Percentiles rank a stretch among this genome's conserved stretches.
These are phyloP conservation scores for Catunica adiposa DNA, from an alignment of 2,329 filamentous ascomycete genomes.

Conservation along the genomic window DNA sequence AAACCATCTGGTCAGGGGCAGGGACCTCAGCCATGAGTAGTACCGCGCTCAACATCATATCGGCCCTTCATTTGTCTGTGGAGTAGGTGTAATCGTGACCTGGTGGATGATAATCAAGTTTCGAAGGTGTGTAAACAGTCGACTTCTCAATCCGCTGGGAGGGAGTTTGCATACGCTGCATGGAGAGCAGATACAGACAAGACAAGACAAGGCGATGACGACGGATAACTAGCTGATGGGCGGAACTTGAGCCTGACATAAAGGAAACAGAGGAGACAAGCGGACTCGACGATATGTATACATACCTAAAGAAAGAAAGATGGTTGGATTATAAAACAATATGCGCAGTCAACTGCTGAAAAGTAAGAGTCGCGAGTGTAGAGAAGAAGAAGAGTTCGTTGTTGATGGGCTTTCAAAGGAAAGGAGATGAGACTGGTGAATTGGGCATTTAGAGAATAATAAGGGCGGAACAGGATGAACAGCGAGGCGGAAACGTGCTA, in stretches of 20 bases:
- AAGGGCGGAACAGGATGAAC: constrained; percentile 1
- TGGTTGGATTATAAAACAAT: constrained; percentile 13
- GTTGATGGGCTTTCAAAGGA: not conserved
- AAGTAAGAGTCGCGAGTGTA: constrained; percentile 9
- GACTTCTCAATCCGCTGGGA: too few relatives aligned
- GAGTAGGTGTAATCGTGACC: too few relatives aligned
- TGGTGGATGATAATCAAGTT: too few relatives aligned
- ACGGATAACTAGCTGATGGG: too few relatives aligned
- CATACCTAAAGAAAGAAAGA: constrained; percentile 13
- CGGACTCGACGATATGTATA: not conserved
- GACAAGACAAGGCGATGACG: too few relatives aligned
- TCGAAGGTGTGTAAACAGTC: too few relatives aligned
- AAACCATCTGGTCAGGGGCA: not conserved
- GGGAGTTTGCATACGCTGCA: too few relatives aligned
- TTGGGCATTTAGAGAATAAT: constrained; percentile 7
- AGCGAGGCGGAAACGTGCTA: not conserved
- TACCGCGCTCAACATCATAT: not conserved
- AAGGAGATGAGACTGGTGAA: constrained; percentile 2
- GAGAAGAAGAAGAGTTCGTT: constrained; percentile 6
- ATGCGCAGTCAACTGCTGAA: constrained; percentile 14
- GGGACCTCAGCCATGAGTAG: not conserved
- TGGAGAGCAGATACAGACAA: too few relatives aligned
- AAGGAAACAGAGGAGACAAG: too few relatives aligned
- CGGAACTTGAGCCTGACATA: too few relatives aligned
- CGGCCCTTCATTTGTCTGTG: too few relatives aligned